A percentile compares a stretch with the other conserved stretches of the same genome.
phyloP scores from a whole-genome alignment of 495 filamentous ascomycete species.

The Aspergillus sclerotiicarbonarius region DNA sequence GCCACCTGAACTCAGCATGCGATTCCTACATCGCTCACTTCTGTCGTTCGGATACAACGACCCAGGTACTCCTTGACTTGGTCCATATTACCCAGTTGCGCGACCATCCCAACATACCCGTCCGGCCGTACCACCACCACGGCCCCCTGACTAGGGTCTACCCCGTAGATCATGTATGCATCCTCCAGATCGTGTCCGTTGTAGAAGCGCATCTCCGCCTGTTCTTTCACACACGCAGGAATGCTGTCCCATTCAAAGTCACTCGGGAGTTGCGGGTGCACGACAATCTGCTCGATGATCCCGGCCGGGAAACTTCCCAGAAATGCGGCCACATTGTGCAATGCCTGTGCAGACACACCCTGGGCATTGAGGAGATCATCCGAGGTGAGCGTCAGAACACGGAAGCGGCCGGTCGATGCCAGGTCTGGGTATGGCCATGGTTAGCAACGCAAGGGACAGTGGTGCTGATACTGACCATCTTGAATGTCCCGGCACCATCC shows the following conservation, averaged over 20 bases:
- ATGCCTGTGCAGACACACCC: conserved; percentile 24
- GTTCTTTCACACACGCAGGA: conserved; percentile 54
- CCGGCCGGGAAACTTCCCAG: conserved; percentile 39
- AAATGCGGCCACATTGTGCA: conserved; percentile 34
- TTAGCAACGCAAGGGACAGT: background rate
- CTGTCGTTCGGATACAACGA: conserved; percentile 3
- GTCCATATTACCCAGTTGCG: conserved; percentile 48
- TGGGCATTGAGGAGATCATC: conserved; percentile 25
- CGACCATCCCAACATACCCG: conserved; percentile 60
- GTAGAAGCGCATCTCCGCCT: conserved; percentile 54
- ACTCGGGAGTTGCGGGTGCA: conserved; percentile 50
- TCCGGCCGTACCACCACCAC: conserved; percentile 61
- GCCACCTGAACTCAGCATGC: too few relatives aligned
- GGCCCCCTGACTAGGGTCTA: conserved; percentile 56
- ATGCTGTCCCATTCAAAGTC: conserved; percentile 52
- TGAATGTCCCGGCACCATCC: conserved; percentile 41
- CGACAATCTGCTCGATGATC: conserved; percentile 56
- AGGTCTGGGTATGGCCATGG: conserved; percentile 27
- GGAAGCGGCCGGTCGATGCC: conserved; percentile 40
- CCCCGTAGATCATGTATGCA: conserved; percentile 60
- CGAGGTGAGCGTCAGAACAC: conserved; percentile 39
- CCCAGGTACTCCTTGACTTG: conserved; percentile 2
- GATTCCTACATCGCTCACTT: background rate
- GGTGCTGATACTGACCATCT: conserved; percentile 32
- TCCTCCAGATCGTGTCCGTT: conserved; percentile 64